Conservation (phyloP, 345 rosid genomes). For the Bretschneidera sinensis region DNA sequence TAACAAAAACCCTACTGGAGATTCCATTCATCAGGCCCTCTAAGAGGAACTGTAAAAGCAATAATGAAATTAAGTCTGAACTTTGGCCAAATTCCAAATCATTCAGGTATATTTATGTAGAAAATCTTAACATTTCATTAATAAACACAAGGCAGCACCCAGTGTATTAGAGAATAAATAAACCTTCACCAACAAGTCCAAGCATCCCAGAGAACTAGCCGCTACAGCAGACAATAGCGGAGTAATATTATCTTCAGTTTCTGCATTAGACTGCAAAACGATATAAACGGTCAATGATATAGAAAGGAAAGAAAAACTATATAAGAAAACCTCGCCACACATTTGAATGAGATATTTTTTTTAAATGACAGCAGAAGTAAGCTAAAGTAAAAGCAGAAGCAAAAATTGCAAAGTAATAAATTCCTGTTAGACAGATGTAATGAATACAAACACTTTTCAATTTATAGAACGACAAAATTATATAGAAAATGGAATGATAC, state of each 20-base stretch:
- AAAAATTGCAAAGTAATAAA: neutral
- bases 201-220: conserved; percentile 74
- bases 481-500: no score
- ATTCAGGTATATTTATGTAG: no score
- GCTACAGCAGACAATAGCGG: conserved; percentile 89
- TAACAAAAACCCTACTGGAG: no score
- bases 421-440: no score
- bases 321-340: neutral
- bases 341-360: neutral
- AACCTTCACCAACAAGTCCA: conserved; percentile 78
- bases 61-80: no score
- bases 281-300: neutral
- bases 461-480: no score
- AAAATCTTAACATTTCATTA: no score
- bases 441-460: no score
- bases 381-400: neutral
- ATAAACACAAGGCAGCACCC: no score
- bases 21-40: no score
- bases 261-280: conserved; percentile 76
- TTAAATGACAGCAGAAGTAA: neutral
- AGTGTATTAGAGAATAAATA: conserved; percentile 15
- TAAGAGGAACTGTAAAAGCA: no score
- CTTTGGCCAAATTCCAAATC: no score
- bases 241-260: conserved; percentile 79
- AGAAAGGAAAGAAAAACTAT: neutral